Evolutionary conservation across 305 asterid genomes (phyloP).

Genomic region (Euphrasia arctica): DNA sequence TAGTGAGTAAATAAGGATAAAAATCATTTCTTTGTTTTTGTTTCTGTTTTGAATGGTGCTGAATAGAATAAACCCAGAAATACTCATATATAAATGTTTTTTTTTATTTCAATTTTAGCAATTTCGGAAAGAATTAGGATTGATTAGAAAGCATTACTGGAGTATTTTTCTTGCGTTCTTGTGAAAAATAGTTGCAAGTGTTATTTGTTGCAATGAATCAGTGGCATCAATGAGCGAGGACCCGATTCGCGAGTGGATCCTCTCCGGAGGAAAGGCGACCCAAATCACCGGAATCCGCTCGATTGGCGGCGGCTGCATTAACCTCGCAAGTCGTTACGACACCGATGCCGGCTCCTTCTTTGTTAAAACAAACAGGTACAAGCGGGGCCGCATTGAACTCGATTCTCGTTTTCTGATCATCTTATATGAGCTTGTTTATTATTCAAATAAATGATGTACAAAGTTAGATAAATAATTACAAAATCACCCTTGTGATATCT

Average conservation of each 20-base stretch:
- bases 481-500: background rate
- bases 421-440: background rate
- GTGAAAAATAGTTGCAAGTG: background rate
- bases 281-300: slow-evolving; percentile 72
- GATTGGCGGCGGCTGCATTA: slow-evolving; percentile 95
- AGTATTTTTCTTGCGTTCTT: too few species aligned
- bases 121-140: background rate
- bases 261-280: slow-evolving; percentile 88
- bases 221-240: slow-evolving; percentile 73
- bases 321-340: slow-evolving; percentile 70
- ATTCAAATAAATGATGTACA: background rate
- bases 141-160: background rate
- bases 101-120: background rate
- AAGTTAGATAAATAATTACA: too few species aligned
- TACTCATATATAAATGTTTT: background rate
- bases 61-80: background rate
- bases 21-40: background rate
- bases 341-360: slow-evolving; percentile 88
- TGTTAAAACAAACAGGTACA: slow-evolving; percentile 86
- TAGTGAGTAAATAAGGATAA: slow-evolving; percentile 34
- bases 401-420: background rate
- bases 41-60: background rate
- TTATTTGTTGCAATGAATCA: slow-evolving; percentile 9
- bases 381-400: background rate
- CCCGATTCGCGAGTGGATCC: slow-evolving; percentile 88